phyloP scores from a whole-genome alignment of 768 basidiomycete species.

The Strobilomyces echinocephalus region DNA sequence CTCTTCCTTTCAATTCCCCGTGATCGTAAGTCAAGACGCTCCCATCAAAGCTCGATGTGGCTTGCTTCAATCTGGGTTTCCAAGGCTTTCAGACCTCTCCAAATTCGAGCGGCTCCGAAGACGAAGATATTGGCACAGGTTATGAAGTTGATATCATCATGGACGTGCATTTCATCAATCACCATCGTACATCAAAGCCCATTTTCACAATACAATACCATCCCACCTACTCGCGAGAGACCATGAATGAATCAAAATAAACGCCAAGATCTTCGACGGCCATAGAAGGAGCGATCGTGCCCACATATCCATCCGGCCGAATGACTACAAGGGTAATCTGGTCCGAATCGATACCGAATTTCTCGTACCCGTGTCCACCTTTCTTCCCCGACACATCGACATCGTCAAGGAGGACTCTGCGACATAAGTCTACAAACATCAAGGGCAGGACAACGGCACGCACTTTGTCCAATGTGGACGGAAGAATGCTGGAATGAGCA shows the following conservation, averaged over 20 bases:
- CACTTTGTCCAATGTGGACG: not conserved
- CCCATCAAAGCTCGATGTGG: no score
- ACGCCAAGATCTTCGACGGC: conserved; percentile 31
- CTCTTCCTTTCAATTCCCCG: no score
- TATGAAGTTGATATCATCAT: no score
- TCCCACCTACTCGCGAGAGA: conserved; percentile 2
- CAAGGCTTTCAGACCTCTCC: no score
- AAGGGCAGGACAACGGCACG: not conserved
- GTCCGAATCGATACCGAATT: conserved; percentile 29
- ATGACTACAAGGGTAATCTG: conserved; percentile 33
- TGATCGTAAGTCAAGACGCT: no score
- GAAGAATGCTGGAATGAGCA: conserved; percentile 11
- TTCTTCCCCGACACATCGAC: conserved; percentile 23
- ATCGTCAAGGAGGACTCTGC: conserved; percentile 33
- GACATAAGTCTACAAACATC: not conserved
- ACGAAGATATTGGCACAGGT: no score
- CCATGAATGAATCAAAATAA: conserved; percentile 46
- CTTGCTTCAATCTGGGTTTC: no score
- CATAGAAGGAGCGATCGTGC: conserved; percentile 29
- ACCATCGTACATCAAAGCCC: no score
- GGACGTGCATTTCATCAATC: no score
- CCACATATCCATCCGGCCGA: conserved; percentile 40
- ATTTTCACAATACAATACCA: not conserved
- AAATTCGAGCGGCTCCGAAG: no score
- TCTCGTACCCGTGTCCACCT: conserved; percentile 34